A percentile compares a stretch with the other conserved stretches of the same genome.
These are phyloP conservation scores for Marasmius sp. DNA, from an alignment of 1,284 basidiomycete genomes.

Conservation along the genomic window DNA sequence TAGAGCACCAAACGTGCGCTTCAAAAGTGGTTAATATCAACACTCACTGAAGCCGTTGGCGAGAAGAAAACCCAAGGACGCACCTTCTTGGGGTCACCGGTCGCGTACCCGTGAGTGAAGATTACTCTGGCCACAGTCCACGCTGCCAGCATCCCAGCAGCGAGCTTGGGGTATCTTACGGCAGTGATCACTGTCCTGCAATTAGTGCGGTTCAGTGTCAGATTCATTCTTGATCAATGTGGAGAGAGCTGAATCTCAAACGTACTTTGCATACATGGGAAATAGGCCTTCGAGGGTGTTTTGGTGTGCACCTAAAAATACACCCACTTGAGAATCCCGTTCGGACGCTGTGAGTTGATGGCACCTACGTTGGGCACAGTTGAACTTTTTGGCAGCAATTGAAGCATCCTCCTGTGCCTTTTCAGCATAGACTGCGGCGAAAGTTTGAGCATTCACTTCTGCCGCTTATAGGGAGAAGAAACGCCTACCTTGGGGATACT, in stretches of 20 bases:
- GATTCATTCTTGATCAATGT: background rate
- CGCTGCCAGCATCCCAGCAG: conserved; percentile 34
- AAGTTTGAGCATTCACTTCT: background rate
- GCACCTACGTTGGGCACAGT: conserved; percentile 36
- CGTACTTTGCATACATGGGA: conserved; percentile 22
- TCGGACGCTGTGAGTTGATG: background rate
- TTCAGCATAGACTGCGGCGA: conserved; percentile 42
- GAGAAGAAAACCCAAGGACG: background rate
- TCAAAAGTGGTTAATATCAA: background rate
- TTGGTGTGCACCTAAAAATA: conserved; percentile 35
- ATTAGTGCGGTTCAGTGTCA: background rate
- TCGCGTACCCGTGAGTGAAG: conserved; percentile 41
- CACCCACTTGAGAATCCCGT: background rate
- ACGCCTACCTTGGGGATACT: conserved; percentile 41
- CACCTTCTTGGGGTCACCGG: conserved; percentile 35
- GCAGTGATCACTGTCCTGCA: conserved; percentile 38
- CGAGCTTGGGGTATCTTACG: conserved; percentile 38
- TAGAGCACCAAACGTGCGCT: background rate
- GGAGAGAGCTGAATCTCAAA: background rate
- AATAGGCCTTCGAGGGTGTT: conserved; percentile 50
- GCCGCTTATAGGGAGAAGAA: background rate
- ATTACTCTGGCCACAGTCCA: conserved; percentile 40
- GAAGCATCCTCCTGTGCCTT: conserved; percentile 37
- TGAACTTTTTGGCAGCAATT: conserved; percentile 34
- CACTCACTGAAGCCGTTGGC: background rate